Evolutionary conservation across 2,329 filamentous ascomycete species (phyloP), one percentile per base, ranked within the genome.

Genomic region (Phialophora macrospora): DNA sequence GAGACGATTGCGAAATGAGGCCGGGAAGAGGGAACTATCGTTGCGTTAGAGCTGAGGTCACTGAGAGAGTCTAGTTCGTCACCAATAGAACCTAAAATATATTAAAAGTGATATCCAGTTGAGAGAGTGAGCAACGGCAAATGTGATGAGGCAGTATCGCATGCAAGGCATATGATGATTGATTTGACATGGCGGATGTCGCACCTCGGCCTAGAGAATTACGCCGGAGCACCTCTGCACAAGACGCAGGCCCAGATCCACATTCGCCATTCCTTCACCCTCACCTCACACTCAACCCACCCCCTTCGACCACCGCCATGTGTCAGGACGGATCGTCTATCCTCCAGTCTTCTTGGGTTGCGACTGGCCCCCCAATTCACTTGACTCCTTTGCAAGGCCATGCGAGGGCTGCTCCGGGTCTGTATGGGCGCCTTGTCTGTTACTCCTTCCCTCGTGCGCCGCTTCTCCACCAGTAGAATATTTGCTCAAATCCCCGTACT

Each of bases 401-500:
- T 60, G 32, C 5, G 60, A 62, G 14, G 54, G 62, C 24, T 51
- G 57, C 44, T 65, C 64, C 14, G 64, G 62, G 28, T 61, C 49
- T 24, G 26, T 17, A 38, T 68, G 55, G 17, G 46, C 57, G 9
- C 38, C 49, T 24, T 69, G 67, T 55, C 64, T 55, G 11, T 48
- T 60, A 24, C 51, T 64, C 11, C n/a, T 62, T 1, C 46, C 48
- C 44, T 57, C 54, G 24, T 64, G 60, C 20, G 59, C 46, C 17
- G 68, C 69, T 64, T 74, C 73, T 12, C 66, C 59, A 24, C 69
- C 65, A 2, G 72, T 74, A 1, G 73, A 72, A 66, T 73, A 75
- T 56, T 72, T 75, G 68, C 74, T 78, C 67, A 79, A 48, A 24
- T 75, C 74, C n/a, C 72, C 72, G 60, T 77, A 73, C 1, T 65